Percentiles rank a stretch among this genome's conserved stretches.
These are phyloP conservation scores for Kluyveromyces sp. DNA, from an alignment of 1,139 yeast genomes.

Conservation along the genomic window DNA sequence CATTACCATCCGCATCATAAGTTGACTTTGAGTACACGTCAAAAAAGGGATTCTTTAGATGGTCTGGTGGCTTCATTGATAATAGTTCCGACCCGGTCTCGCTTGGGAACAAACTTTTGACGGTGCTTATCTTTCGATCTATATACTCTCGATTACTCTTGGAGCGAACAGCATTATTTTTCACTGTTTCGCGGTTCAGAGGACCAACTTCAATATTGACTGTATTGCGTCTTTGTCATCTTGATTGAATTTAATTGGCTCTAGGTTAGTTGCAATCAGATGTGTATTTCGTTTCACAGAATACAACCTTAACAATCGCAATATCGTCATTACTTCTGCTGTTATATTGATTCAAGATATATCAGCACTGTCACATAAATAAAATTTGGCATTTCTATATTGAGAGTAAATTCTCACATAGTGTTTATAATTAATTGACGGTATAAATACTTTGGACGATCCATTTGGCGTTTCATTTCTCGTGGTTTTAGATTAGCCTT, in stretches of 20 bases:
- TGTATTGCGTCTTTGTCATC: neutral
- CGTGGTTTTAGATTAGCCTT: too few species aligned
- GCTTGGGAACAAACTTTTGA: neutral
- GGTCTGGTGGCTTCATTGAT: neutral
- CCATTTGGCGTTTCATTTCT: too few species aligned
- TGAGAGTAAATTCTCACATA: too few species aligned
- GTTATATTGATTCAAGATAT: neutral
- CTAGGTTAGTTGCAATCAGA: neutral
- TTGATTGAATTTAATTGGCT: neutral
- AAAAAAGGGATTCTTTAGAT: slow-evolving; percentile 2
- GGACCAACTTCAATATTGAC: neutral
- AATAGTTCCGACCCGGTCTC: neutral
- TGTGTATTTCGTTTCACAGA: neutral
- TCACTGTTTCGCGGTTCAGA: neutral
- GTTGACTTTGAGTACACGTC: slow-evolving; percentile 2
- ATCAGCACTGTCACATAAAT: too few species aligned
- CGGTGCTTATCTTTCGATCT: slow-evolving; percentile 8
- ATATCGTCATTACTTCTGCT: neutral
- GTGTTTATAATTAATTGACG: too few species aligned
- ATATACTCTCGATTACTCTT: slow-evolving; percentile 12
- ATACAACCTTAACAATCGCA: neutral
- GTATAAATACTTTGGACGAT: too few species aligned
- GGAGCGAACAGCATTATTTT: neutral
- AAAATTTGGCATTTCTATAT: too few species aligned
- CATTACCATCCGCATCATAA: neutral